Percentiles rank a stretch among this genome's conserved stretches.
phyloP scores from a whole-genome alignment of 2,329 filamentous ascomycete genomes.

The Fusarium kyushuense region DNA sequence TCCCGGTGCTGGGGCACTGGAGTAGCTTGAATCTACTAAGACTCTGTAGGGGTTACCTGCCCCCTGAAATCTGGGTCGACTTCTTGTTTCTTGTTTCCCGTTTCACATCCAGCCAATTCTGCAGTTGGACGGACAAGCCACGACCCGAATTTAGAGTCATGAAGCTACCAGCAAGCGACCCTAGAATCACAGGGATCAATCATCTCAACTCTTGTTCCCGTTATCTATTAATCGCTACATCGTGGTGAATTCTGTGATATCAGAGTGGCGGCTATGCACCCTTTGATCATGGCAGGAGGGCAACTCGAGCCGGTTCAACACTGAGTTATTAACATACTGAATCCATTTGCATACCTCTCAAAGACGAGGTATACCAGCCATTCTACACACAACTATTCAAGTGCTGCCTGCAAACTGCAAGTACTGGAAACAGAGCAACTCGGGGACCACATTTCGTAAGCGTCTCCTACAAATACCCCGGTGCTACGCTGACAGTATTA shows the following conservation, averaged over 20 bases:
- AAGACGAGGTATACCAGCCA: background rate
- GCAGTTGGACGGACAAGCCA: slow-evolving; percentile 21
- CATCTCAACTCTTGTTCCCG: background rate
- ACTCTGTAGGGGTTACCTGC: background rate
- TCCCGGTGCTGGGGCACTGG: slow-evolving; percentile 35
- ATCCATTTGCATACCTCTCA: background rate
- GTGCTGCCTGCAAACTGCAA: background rate
- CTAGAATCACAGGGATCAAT: slow-evolving; percentile 2
- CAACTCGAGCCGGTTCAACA: background rate
- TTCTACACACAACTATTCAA: background rate
- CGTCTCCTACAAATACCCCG: slow-evolving; percentile 2
- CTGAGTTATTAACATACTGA: background rate
- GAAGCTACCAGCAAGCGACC: slow-evolving; percentile 10
- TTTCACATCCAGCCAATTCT: slow-evolving; percentile 29
- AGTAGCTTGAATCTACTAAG: background rate
- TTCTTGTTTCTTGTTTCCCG: slow-evolving; percentile 35
- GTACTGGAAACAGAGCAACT: slow-evolving; percentile 6
- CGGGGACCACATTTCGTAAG: slow-evolving; percentile 16
- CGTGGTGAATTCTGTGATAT: background rate
- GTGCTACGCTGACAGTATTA: slow-evolving; percentile 36
- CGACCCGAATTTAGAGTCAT: slow-evolving; percentile 22
- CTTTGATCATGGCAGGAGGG: background rate
- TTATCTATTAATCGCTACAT: background rate
- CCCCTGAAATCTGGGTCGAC: slow-evolving; percentile 19
- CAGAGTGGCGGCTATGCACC: no score